Base-by-base conservation (phyloP, 495 filamentous ascomycete genomes). In the Hyaloscypha variabilis region DNA sequence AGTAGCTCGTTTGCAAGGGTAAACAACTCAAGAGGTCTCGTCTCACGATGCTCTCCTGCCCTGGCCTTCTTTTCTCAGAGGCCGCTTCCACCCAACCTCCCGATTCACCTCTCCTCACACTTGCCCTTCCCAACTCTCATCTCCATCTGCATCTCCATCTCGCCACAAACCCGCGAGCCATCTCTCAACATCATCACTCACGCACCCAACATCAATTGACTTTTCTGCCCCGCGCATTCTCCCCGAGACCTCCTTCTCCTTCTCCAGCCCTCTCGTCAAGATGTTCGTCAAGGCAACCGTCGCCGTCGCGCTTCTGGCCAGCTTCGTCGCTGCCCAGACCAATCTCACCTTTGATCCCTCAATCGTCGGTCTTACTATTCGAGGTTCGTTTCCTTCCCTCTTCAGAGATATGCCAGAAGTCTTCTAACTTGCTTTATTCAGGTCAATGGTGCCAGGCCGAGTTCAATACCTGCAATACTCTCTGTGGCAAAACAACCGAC, bases 401-500 rank as follows among this genome's bases (percentile, higher is more conserved):
- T 54, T 61, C 8, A 26, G 26, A 50, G 4, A 3, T 39, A 14
- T 49, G 58, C 26, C 42, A 24, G 19, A 39, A 39, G 14, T 19
- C 29, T 39, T 39, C 51, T 67, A 53, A 56, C 58, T 36, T 53
- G 39, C 39, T 14, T n/a, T 23, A 23, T 2, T 24, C 60, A 79
- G 77, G 74, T 30, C 52, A 68, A 56, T 79, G 77, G 77, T 79
- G 77, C 57, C 24, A 59, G 39, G 73, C 64, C 57, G 63, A 79
- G 60, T 51, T 60, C 36, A 71, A 75, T 36, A 74, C 69, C 49
- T 79, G 77, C 68, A 58, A 56, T 23, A 75, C 73, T 23, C 52
- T 79, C 57, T 79, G 77, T 49, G 59, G 68, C 65, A 72, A 70
- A 36, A 52, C 58, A 3, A 63, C 53, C 36, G 34, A 65, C 14